phyloP scores from a whole-genome alignment of 257 asterid genomes.

The Rubia yunnanensis region DNA sequence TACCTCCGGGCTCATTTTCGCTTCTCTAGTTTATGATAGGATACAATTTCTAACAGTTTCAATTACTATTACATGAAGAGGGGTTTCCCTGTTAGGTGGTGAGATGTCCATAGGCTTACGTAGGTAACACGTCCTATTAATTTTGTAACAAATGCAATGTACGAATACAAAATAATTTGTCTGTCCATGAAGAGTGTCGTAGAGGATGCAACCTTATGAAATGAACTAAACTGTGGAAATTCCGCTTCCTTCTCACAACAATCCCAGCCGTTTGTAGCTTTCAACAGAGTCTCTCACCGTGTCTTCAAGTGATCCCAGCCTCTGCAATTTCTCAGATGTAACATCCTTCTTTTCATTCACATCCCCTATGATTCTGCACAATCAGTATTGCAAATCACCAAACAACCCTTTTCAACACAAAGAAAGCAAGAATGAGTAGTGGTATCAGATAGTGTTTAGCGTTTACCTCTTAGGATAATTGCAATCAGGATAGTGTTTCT shows the following conservation, averaged over 20 bases:
- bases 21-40: no score
- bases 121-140: no score
- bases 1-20: no score
- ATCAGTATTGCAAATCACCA: not conserved
- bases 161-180: no score
- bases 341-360: conserved; percentile 8
- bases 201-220: no score
- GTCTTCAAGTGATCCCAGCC: conserved; percentile 54
- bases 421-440: not conserved
- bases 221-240: no score
- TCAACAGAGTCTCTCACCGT: conserved; percentile 58
- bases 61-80: no score
- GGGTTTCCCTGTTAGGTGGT: no score
- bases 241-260: conserved; percentile 16
- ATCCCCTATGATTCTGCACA: conserved; percentile 46
- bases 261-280: conserved; percentile 43
- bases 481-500: conserved; percentile 40
- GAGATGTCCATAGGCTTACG: no score
- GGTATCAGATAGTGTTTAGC: not conserved
- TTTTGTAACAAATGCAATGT: no score
- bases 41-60: no score
- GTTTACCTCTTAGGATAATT: conserved; percentile 62
- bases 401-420: not conserved
- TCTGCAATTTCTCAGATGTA: conserved; percentile 51
- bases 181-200: no score